These are phyloP conservation scores for Mediolabrus comicus DNA, from an alignment of 108 stramenopile genomes.

Conservation along the genomic window DNA sequence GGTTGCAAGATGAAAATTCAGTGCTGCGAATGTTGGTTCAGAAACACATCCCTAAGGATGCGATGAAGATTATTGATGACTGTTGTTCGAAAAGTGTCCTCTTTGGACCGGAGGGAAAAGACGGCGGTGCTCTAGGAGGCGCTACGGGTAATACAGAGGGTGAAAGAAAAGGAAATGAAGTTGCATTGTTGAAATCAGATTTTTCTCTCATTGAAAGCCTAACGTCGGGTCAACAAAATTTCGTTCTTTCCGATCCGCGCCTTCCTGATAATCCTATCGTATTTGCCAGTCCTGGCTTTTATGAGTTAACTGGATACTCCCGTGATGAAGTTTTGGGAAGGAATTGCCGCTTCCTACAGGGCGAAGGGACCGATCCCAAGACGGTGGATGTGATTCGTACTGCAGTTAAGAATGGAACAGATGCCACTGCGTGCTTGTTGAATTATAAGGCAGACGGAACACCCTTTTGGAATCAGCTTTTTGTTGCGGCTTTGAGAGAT, in stretches of 20 bases:
- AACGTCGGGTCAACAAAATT: conserved; percentile 83
- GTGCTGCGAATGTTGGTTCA: conserved; percentile 75
- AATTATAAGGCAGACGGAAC: conserved; percentile 98
- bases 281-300: conserved; percentile 90
- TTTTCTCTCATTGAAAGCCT: conserved; percentile 82
- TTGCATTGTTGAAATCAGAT: conserved; percentile 68
- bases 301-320: conserved; percentile 94
- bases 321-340: conserved; percentile 92
- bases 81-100: conserved; percentile 75
- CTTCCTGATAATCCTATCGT: conserved; percentile 97
- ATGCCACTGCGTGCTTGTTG: conserved; percentile 89
- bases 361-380: conserved; percentile 91
- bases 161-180: conserved; percentile 19
- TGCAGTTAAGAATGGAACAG: conserved; percentile 78
- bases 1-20: conserved; percentile 90
- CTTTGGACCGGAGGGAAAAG: conserved; percentile 46
- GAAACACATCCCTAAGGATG: conserved; percentile 78
- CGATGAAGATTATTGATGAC: conserved; percentile 73
- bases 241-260: conserved; percentile 93
- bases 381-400: conserved; percentile 88
- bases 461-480: conserved; percentile 98
- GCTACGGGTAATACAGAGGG: conserved; percentile 12
- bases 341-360: conserved; percentile 98
- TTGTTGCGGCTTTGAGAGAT: conserved; percentile 92
- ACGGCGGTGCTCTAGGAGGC: not conserved